Base-by-base conservation (phyloP, 2,329 filamentous ascomycete species). In the Colletotrichum cereale region DNA sequence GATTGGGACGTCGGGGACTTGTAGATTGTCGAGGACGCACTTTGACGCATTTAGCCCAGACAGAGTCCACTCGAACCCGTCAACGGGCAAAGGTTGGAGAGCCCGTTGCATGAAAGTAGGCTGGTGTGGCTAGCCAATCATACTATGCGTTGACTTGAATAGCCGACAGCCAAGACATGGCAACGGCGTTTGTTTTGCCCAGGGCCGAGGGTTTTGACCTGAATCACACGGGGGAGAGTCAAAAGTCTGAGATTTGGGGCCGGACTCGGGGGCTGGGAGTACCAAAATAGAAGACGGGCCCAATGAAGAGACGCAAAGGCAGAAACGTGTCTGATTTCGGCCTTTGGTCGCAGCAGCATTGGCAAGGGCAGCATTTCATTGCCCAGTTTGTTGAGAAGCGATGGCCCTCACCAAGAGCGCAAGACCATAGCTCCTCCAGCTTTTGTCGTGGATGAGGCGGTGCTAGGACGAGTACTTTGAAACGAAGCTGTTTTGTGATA, bases 361-460 rank as follows among this genome's bases (percentile, higher is more conserved):
- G 57, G 64, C 67, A 67, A 55, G 53, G 58, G 69, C 65, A 38
- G 56, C 57, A 34, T 67, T 67, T 64, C 53, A 60, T 58, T 68
- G 69, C 69, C 40, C 36, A 42, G 69, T 68, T 72, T 72, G 69
- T 72, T 72, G 69, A 69, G 69, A 38, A 66, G 62, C 48, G 48
- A 47, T 61, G 67, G 58, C 65, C 60, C 69, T 68, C 65, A 72
- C 69, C 69, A 72, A 63, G 62, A 47, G 29, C 38, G 26, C 56
- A 31, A 52, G 61, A 52, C 26, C 26, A 52, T 52, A 52, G 66
- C 34, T 57, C 31, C n/a, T 38, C n/a, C 34, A 57, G 61, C 61
- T 40, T 40, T 52, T 66, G 42, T 67, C 57, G 57, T 71, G 64
- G 56, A 57, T 62, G 57, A 52, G 60, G 50, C 34, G 24, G 38